phyloP scores from a whole-genome alignment of 2,329 filamentous ascomycete species.

The Aspergillus sp. region DNA sequence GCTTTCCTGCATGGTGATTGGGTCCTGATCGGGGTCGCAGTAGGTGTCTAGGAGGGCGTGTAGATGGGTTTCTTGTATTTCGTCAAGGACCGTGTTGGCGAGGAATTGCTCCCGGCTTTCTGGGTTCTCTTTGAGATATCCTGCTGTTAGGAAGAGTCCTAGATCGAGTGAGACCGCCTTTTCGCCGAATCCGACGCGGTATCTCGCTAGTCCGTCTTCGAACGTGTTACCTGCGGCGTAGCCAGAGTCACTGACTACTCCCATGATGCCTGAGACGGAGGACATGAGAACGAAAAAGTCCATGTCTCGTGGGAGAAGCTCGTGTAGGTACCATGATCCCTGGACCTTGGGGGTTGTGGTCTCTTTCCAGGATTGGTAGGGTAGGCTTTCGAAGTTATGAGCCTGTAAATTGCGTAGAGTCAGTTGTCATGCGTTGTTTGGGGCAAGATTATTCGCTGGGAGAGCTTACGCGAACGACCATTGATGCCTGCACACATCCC shows the following conservation, averaged over 20 bases:
- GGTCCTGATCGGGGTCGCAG: slow-evolving; percentile 4
- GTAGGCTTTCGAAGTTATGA: slow-evolving; percentile 37
- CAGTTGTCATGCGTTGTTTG: not conserved
- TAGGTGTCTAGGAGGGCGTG: slow-evolving; percentile 14
- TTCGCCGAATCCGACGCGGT: slow-evolving; percentile 23
- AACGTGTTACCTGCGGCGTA: slow-evolving; percentile 42
- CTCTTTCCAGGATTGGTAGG: not conserved
- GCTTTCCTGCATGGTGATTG: not conserved
- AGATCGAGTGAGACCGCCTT: slow-evolving; percentile 20
- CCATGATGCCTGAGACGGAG: slow-evolving; percentile 43
- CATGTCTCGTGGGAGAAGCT: slow-evolving; percentile 30
- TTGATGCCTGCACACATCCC: slow-evolving; percentile 14
- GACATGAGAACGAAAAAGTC: slow-evolving; percentile 45
- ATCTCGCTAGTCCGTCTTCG: slow-evolving; percentile 34
- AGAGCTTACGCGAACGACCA: slow-evolving; percentile 6
- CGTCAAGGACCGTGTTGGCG: slow-evolving; percentile 11
- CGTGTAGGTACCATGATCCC: slow-evolving; percentile 38
- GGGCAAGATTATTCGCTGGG: not conserved
- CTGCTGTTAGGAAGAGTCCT: slow-evolving; percentile 31
- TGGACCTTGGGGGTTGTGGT: slow-evolving; percentile 5
- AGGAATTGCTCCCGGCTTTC: not conserved
- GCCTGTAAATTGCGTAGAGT: not conserved
- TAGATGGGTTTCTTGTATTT: slow-evolving; percentile 24
- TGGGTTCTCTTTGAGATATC: slow-evolving; percentile 23
- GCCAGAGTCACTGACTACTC: slow-evolving; percentile 46